These are phyloP conservation scores for Botrytis medusae DNA, from an alignment of 2,329 filamentous ascomycete genomes.

Conservation along the genomic window DNA sequence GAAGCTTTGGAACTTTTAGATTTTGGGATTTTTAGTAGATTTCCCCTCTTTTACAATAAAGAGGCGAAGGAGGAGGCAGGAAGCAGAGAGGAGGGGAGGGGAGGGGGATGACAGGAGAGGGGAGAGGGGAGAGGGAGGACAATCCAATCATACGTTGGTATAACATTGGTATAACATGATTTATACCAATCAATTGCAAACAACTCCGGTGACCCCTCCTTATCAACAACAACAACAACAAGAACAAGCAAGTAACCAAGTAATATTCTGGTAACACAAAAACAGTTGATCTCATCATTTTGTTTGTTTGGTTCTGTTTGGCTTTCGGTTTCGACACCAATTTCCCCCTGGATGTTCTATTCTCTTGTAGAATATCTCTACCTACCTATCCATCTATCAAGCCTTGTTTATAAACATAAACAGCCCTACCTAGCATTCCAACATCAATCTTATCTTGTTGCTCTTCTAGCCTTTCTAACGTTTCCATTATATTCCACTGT, in stretches of 20 bases:
- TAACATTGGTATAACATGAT: no score
- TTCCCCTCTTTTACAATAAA: neutral
- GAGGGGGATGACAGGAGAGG: no score
- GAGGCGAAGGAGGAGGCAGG: neutral
- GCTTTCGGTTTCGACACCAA: neutral
- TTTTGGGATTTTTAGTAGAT: neutral
- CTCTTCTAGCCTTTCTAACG: neutral
- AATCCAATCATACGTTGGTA: neutral
- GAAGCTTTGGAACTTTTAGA: neutral
- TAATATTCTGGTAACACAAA: neutral
- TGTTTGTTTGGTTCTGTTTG: neutral
- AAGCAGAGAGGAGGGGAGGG: neutral
- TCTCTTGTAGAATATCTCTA: neutral
- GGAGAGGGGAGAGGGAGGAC: neutral
- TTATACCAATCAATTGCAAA: neutral
- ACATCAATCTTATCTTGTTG: neutral
- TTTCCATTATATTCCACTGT: neutral
- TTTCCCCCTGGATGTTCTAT: neutral
- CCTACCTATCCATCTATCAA: no score
- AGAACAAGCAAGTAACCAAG: neutral
- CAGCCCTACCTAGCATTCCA: neutral
- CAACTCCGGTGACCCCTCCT: neutral
- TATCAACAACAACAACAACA: neutral
- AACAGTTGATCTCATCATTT: neutral
- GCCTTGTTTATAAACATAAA: neutral